Evolutionary conservation across 2,329 filamentous ascomycete genomes (phyloP), one percentile per base, ranked within the genome.

Genomic region (Hypoxylon sp.): DNA sequence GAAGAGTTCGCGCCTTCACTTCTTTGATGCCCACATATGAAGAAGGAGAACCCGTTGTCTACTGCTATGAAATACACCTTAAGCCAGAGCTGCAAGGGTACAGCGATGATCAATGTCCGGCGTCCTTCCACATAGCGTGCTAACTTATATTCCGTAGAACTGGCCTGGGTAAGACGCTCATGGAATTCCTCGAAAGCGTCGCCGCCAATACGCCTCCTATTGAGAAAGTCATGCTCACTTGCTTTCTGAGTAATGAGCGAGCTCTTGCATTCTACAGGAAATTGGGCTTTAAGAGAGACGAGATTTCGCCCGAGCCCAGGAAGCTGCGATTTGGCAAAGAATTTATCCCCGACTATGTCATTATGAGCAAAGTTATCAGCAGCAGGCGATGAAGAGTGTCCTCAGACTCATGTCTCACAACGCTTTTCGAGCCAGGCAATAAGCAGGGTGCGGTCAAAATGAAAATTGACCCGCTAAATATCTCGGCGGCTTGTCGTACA

Each of bases 31-130:
- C 91, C n/a, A 91, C 89, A 1, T 87, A 87, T 73, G 91, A 93
- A 75, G 87, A 90, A 67, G 84, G 84, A 1, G 80, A 87, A 64
- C 83, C 89, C 0, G 91, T 94, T 1, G 76, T 93, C 19, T 95
- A 94, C 78, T 90, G 92, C 77, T 95, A 94, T 76, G 92, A 95
- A 79, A 88, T 95, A 36, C 92, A 95, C 75, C 84, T 94, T 2
- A 79, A 82, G 38, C 79, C 83, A 1, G 79, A 82, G 1, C 76
- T 91, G 3, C 86, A 87, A 71, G 84, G 89, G 80, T 87, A 77
- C 68, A 80, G 9, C n/a, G 17, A 30, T 38, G 45, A 19, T 7
- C 23, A 17, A n/a, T 56, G 21, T 23, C 21, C n/a, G 43, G 25
- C 43, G 13, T 46, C 58, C 21, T n/a, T n/a, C 52, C 36, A 51